Percentiles rank a stretch among this genome's conserved stretches.
These are phyloP conservation scores for Geotrichum cucujoidarum DNA, from an alignment of 1,139 yeast species.

Conservation along the genomic window DNA sequence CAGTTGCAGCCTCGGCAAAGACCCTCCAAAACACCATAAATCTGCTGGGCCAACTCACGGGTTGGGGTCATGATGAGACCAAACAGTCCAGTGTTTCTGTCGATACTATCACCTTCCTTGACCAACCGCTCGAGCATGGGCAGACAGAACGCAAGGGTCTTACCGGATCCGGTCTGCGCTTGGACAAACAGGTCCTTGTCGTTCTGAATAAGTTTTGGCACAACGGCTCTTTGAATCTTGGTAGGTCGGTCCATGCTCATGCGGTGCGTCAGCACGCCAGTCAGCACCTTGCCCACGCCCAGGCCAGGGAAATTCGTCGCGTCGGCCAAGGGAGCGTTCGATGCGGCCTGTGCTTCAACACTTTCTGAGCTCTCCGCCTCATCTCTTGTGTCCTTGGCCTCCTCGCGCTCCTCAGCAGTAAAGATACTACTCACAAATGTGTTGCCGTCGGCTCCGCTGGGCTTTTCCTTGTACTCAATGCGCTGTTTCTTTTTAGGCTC, in stretches of 20 bases:
- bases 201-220: slow-evolving; percentile 56
- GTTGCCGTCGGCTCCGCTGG: slow-evolving; percentile 32
- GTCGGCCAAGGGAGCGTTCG: slow-evolving; percentile 78
- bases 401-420: slow-evolving; percentile 53
- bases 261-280: slow-evolving; percentile 52
- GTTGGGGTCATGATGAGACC: slow-evolving; percentile 89
- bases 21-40: slow-evolving; percentile 71
- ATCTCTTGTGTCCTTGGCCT: slow-evolving; percentile 24
- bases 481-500: slow-evolving; percentile 17
- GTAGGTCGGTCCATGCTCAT: slow-evolving; percentile 72
- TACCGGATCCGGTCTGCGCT: slow-evolving; percentile 96
- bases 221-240: slow-evolving; percentile 72
- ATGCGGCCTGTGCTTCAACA: slow-evolving; percentile 29
- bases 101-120: slow-evolving; percentile 30
- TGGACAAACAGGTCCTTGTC: slow-evolving; percentile 74
- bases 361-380: slow-evolving; percentile 25
- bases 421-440: slow-evolving; percentile 81
- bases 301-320: slow-evolving; percentile 65
- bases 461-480: slow-evolving; percentile 21
- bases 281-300: slow-evolving; percentile 56
- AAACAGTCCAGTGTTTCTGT: slow-evolving; percentile 77
- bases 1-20: slow-evolving; percentile 64
- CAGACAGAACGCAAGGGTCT: slow-evolving; percentile 75
- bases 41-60: slow-evolving; percentile 90
- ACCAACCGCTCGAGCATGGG: slow-evolving; percentile 71